Evolutionary conservation across 169 alveolate genomes (phyloP).

Genomic region (Toxoplasma gondii): DNA sequence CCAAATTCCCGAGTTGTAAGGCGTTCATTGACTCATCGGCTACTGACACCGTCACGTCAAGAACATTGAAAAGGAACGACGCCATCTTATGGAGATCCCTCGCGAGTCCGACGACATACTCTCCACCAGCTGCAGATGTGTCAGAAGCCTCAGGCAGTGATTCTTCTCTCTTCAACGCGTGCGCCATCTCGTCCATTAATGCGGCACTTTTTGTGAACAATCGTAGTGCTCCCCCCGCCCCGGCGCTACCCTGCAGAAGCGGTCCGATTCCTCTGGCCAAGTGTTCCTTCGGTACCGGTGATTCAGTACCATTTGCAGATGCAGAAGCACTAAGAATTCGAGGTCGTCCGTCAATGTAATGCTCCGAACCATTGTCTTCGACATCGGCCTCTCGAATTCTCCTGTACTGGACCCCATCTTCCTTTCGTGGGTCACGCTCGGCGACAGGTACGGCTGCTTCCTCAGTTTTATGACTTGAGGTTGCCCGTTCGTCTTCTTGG

Average conservation of each 20-base stretch:
- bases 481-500: too few species aligned
- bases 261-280: not conserved
- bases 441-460: too few species aligned
- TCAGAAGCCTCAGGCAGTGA: not conserved
- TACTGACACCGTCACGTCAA: not conserved
- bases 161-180: not conserved
- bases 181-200: constrained; percentile 15
- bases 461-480: too few species aligned
- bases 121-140: not conserved
- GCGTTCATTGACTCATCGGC: constrained; percentile 42
- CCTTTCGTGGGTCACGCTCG: too few species aligned
- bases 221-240: not conserved
- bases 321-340: not conserved
- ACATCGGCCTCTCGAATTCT: too few species aligned
- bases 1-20: not conserved
- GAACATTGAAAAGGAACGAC: not conserved
- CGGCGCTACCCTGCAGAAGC: not conserved
- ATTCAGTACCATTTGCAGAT: not conserved
- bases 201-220: not conserved
- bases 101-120: constrained; percentile 1
- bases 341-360: too few species aligned
- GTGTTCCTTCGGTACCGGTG: not conserved
- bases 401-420: too few species aligned
- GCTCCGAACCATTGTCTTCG: not conserved
- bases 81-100: constrained; percentile 15